Conservation (phyloP, 2,329 filamentous ascomycete genomes). For the Cercospora berteroae region DNA sequence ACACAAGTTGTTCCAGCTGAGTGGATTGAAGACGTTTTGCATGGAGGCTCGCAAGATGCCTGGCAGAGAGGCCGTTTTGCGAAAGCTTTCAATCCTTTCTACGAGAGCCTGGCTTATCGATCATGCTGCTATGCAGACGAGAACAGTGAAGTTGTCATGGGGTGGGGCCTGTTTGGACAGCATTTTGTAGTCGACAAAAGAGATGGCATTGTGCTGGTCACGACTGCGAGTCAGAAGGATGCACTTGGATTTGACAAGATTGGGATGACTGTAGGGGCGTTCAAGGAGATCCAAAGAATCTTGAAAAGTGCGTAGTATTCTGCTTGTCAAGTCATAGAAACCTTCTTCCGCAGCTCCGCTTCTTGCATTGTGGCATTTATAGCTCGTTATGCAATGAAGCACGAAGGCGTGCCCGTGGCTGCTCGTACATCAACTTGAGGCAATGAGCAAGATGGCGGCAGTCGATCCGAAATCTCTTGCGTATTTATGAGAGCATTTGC, state of each 20-base stretch:
- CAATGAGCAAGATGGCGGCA: too few species aligned
- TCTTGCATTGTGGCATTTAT: neutral
- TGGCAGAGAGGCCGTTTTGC: slow-evolving; percentile 4
- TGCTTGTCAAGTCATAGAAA: too few species aligned
- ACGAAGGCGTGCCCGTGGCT: neutral
- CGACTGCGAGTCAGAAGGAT: slow-evolving; percentile 20
- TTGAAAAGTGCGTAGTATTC: neutral
- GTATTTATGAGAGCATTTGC: neutral
- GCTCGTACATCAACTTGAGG: neutral
- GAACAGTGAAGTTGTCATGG: slow-evolving; percentile 18
- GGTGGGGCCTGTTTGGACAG: slow-evolving; percentile 26
- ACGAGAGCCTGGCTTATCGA: slow-evolving; percentile 20
- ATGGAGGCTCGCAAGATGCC: slow-evolving; percentile 2
- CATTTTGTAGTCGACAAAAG: slow-evolving; percentile 25
- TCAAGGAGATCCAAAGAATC: slow-evolving; percentile 18
- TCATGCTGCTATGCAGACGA: slow-evolving; percentile 20
- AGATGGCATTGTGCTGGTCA: slow-evolving; percentile 29
- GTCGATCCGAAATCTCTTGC: too few species aligned
- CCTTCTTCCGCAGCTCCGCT: neutral
- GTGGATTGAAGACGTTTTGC: slow-evolving; percentile 29
- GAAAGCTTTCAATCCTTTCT: slow-evolving; percentile 11
- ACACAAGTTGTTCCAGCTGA: slow-evolving; percentile 18
- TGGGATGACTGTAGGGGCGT: slow-evolving; percentile 15
- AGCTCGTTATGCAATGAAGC: neutral
- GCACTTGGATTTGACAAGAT: slow-evolving; percentile 13